Evolutionary conservation across 805 yeast genomes (phyloP).

Genomic region (Candida fluviatilis): DNA sequence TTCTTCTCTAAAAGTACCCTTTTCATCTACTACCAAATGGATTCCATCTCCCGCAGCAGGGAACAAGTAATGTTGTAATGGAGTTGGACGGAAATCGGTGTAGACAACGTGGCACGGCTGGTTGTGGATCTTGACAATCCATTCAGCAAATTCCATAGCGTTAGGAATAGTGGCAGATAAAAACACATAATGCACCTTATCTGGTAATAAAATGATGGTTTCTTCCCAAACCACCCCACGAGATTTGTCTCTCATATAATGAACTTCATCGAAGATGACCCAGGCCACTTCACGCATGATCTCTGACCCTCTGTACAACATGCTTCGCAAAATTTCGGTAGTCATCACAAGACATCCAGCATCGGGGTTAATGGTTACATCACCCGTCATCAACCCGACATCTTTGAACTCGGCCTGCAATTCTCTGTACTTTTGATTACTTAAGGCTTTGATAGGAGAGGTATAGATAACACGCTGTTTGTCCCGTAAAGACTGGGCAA

Average conservation of each 20-base stretch:
- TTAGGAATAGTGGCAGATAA: conserved; percentile 96
- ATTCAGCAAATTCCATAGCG: conserved; percentile 97
- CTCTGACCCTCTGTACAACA: conserved; percentile 97
- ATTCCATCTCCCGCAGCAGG: conserved; percentile 99
- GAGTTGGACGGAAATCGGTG: conserved; percentile 98
- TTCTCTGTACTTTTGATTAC: conserved; percentile 93
- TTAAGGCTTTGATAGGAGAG: conserved; percentile 91
- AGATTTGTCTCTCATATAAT: conserved; percentile 95
- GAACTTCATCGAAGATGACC: conserved; percentile 98
- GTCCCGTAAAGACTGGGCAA: conserved; percentile 87
- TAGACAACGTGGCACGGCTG: conserved; percentile 99
- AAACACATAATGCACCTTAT: conserved; percentile 90
- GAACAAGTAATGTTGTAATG: conserved; percentile 92
- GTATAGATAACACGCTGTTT: conserved; percentile 94
- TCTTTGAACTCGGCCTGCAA: conserved; percentile 90
- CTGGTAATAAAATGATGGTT: conserved; percentile 91
- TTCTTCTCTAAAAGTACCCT: conserved; percentile 93
- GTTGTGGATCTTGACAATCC: conserved; percentile 92
- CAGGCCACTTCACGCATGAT: conserved; percentile 98
- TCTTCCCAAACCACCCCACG: conserved; percentile 99
- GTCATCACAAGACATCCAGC: conserved; percentile 99
- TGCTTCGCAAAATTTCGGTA: conserved; percentile 93
- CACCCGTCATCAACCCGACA: conserved; percentile 99
- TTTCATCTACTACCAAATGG: conserved; percentile 95
- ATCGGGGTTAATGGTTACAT: conserved; percentile 96